Conservation (phyloP, 2,329 filamentous ascomycete species). For the Aspergillus clavatus region DNA sequence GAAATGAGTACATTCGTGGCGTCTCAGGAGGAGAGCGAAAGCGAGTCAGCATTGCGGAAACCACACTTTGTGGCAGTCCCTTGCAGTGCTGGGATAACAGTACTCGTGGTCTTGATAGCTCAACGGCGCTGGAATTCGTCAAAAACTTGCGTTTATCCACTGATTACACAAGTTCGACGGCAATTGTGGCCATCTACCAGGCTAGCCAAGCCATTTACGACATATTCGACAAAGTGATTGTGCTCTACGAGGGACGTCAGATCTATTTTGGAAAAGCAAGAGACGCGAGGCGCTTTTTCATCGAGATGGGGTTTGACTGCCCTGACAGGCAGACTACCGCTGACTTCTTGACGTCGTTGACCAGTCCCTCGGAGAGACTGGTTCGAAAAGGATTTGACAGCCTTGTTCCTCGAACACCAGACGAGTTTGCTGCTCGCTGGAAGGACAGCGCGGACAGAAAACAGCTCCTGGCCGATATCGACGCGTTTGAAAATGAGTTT, state of each 20-base stretch:
- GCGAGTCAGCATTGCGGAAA: conserved; percentile 56
- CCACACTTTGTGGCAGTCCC: conserved; percentile 42
- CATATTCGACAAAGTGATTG: conserved; percentile 64
- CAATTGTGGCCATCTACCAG: conserved; percentile 52
- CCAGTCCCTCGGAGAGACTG: conserved; percentile 56
- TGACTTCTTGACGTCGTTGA: conserved; percentile 66
- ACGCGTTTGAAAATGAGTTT: conserved; percentile 34
- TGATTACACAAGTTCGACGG: conserved; percentile 44
- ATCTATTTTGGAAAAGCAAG: conserved; percentile 66
- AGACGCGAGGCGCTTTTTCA: conserved; percentile 61
- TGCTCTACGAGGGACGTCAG: conserved; percentile 68
- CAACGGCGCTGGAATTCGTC: conserved; percentile 53
- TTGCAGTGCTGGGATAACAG: conserved; percentile 45
- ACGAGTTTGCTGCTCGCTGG: conserved; percentile 60
- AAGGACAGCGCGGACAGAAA: conserved; percentile 47
- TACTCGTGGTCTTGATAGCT: conserved; percentile 47
- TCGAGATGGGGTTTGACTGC: conserved; percentile 64
- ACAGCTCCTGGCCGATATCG: conserved; percentile 37
- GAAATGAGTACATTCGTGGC: conserved; percentile 54
- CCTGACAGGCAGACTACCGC: conserved; percentile 62
- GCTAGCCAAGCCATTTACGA: conserved; percentile 46
- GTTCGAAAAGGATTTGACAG: conserved; percentile 55
- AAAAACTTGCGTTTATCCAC: conserved; percentile 46
- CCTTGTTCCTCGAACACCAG: conserved; percentile 60
- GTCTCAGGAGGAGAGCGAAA: conserved; percentile 58